These are phyloP conservation scores for Sideroxylon spinosum DNA, from an alignment of 179 eudicot species.

Conservation along the genomic window DNA sequence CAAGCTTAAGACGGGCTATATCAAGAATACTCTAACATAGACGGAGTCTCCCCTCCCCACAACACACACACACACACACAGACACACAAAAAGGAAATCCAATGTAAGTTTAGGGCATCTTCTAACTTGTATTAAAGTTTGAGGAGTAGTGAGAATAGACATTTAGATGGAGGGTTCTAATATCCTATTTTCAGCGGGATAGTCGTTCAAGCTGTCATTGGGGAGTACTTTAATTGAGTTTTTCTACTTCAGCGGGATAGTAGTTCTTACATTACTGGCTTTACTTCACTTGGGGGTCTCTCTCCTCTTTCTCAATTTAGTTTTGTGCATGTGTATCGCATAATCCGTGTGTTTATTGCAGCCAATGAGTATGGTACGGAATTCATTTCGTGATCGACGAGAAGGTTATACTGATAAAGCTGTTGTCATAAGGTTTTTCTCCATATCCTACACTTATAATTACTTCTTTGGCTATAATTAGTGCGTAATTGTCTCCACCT, in stretches of 20 bases:
- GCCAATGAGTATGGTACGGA: constrained; percentile 81
- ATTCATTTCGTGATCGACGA: constrained; percentile 71
- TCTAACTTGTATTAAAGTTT: constrained; percentile 1
- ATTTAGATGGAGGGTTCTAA: background rate
- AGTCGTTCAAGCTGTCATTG: background rate
- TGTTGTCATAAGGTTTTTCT: constrained; percentile 72
- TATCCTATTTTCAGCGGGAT: background rate
- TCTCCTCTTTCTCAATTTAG: background rate
- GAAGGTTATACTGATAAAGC: constrained; percentile 97
- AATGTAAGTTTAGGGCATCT: background rate
- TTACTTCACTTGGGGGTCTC: background rate
- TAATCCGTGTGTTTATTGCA: constrained; percentile 31
- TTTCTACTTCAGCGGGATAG: background rate
- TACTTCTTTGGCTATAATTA: background rate
- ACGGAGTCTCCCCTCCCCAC: too few species aligned
- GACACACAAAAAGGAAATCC: too few species aligned
- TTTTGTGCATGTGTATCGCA: background rate
- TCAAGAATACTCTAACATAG: too few species aligned
- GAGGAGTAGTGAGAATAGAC: background rate
- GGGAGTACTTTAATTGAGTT: background rate
- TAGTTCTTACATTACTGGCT: background rate
- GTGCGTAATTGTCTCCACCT: background rate
- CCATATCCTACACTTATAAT: background rate
- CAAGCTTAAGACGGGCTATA: too few species aligned
- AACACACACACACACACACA: too few species aligned